Percentiles rank a stretch among this genome's conserved stretches.
phyloP scores from a whole-genome alignment of 208 protist genomes.

The Balamuthia mandrillaris region DNA sequence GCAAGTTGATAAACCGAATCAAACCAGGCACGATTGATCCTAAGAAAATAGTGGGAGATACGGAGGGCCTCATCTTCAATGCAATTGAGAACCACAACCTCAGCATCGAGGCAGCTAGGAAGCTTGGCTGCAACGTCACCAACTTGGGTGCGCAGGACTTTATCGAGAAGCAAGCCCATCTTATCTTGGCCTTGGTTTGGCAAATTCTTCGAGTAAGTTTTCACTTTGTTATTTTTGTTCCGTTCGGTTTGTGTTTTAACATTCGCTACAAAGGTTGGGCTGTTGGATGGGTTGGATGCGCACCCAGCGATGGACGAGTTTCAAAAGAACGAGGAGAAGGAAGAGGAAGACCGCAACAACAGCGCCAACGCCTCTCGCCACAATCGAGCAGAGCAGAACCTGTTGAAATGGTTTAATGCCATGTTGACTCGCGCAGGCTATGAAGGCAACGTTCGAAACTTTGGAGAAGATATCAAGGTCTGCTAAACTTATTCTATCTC shows the following conservation, averaged over 20 bases:
- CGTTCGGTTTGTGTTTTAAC: background rate
- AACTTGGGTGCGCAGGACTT: slow-evolving; percentile 14
- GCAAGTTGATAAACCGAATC: background rate
- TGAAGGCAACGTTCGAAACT: background rate
- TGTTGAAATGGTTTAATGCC: background rate
- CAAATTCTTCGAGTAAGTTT: background rate
- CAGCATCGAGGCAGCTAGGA: background rate
- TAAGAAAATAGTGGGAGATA: background rate
- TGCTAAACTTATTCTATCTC: background rate
- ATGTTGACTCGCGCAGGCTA: background rate
- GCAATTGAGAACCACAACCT: background rate
- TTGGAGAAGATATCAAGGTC: slow-evolving; percentile 16
- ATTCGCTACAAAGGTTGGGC: background rate
- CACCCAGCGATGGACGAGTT: background rate
- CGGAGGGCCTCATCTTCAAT: slow-evolving; percentile 8
- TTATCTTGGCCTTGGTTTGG: slow-evolving; percentile 17
- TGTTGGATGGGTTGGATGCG: background rate
- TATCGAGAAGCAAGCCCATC: background rate
- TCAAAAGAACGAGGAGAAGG: background rate
- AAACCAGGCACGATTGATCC: background rate
- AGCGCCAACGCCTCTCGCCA: background rate
- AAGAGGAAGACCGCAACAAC: background rate
- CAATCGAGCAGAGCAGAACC: background rate
- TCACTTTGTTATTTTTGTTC: background rate
- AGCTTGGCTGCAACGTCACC: slow-evolving; percentile 2